Conservation (phyloP, 1,284 basidiomycete genomes). For the Bondarzewia mesenterica region DNA sequence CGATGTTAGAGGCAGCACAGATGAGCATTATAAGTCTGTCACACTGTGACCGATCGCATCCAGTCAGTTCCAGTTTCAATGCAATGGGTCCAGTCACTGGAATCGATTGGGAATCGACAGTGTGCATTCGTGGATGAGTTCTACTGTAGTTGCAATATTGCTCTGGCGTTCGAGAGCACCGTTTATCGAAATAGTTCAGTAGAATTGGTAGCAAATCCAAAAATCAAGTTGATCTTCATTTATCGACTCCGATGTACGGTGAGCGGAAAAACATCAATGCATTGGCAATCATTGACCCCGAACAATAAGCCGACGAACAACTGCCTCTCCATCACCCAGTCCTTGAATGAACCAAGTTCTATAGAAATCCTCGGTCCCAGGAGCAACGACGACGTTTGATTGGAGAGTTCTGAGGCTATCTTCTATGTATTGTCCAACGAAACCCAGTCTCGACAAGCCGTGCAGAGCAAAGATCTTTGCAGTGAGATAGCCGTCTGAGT, state of each 20-base stretch:
- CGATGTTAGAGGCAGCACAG: slow-evolving; percentile 4
- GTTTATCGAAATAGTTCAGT: no score
- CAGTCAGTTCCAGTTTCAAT: no score
- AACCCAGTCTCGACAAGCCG: slow-evolving; percentile 54
- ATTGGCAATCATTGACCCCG: no score
- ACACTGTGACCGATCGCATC: neutral
- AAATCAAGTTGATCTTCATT: no score
- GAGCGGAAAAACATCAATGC: no score
- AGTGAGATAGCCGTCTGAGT: slow-evolving; percentile 55
- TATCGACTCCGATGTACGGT: no score
- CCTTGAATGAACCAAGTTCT: slow-evolving; percentile 38
- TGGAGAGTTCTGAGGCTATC: slow-evolving; percentile 38
- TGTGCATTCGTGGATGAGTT: no score
- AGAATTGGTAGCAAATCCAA: no score
- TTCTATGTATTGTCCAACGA: slow-evolving; percentile 52
- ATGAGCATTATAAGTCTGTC: neutral
- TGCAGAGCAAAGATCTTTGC: slow-evolving; percentile 53
- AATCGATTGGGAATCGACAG: no score
- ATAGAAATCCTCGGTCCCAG: slow-evolving; percentile 37
- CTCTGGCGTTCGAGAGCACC: no score
- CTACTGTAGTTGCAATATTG: no score
- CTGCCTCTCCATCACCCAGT: slow-evolving; percentile 31
- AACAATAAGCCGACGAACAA: slow-evolving; percentile 12
- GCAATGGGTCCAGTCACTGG: no score
- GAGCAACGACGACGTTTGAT: slow-evolving; percentile 24